These are phyloP conservation scores for Bipolaris oryzae DNA, from an alignment of 2,329 filamentous ascomycete genomes.

Conservation along the genomic window DNA sequence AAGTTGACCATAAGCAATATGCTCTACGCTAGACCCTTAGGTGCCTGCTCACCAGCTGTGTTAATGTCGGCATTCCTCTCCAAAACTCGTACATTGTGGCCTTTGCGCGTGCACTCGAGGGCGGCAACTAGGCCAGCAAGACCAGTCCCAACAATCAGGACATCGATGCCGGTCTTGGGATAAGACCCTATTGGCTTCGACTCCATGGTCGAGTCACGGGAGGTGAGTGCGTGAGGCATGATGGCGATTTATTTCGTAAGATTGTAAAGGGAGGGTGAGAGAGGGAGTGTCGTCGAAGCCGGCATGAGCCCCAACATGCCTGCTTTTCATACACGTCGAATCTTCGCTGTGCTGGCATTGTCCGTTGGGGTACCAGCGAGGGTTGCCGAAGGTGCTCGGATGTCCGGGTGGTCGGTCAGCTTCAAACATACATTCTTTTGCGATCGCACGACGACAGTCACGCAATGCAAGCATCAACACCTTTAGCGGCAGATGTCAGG, in stretches of 20 bases:
- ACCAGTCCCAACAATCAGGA: slow-evolving; percentile 50
- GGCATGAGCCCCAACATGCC: slow-evolving; percentile 3
- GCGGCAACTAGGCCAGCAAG: slow-evolving; percentile 48
- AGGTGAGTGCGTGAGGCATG: slow-evolving; percentile 52
- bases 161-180: slow-evolving; percentile 49
- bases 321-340: slow-evolving; percentile 24
- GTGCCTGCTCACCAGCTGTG: slow-evolving; percentile 54
- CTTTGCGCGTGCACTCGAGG: slow-evolving; percentile 50
- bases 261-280: slow-evolving; percentile 2
- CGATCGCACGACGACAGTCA: slow-evolving; percentile 2
- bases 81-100: slow-evolving; percentile 49
- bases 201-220: slow-evolving; percentile 55
- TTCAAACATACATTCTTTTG: slow-evolving; percentile 12
- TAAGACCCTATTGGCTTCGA: slow-evolving; percentile 60
- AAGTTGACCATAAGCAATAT: slow-evolving; percentile 9
- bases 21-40: neutral
- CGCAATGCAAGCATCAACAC: slow-evolving; percentile 20
- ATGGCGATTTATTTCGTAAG: slow-evolving; percentile 11
- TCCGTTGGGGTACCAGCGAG: slow-evolving; percentile 31
- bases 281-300: slow-evolving; percentile 9
- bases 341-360: slow-evolving; percentile 10
- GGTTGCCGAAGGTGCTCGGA: slow-evolving; percentile 29
- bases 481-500: slow-evolving; percentile 20
- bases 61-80: slow-evolving; percentile 58
- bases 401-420: slow-evolving; percentile 19